phyloP scores from a whole-genome alignment of 345 rosid genomes.

The Sisymbrium irio region DNA sequence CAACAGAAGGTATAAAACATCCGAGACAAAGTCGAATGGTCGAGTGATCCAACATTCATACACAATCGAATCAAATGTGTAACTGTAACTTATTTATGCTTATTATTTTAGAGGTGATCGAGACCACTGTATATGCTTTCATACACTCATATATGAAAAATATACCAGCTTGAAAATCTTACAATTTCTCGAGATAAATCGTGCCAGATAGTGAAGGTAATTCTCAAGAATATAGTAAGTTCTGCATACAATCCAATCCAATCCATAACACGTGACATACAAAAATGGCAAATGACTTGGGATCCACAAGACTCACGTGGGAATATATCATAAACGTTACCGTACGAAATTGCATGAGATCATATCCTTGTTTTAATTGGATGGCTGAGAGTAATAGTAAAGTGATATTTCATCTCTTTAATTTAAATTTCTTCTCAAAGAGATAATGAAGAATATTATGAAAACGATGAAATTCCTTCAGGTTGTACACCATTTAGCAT shows the following conservation, averaged over 20 bases:
- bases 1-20: neutral
- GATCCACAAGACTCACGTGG: slow-evolving; percentile 27
- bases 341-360: slow-evolving; percentile 27
- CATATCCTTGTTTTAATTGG: slow-evolving; percentile 33
- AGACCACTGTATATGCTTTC: neutral
- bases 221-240: neutral
- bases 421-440: neutral
- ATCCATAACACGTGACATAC: slow-evolving; percentile 32
- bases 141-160: neutral
- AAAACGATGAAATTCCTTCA: slow-evolving; percentile 25
- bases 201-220: slow-evolving; percentile 8
- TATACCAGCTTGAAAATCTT: neutral
- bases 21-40: neutral
- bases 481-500: slow-evolving; percentile 29
- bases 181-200: neutral
- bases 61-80: neutral
- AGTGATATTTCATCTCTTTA: slow-evolving; percentile 22
- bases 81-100: neutral
- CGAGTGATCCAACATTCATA: neutral
- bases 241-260: neutral
- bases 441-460: slow-evolving; percentile 31
- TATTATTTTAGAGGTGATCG: neutral
- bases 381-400: slow-evolving; percentile 23
- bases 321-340: slow-evolving; percentile 22
- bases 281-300: slow-evolving; percentile 21